Evolutionary conservation across 345 rosid species (phyloP), one percentile per base, ranked within the genome.

Genomic region (Populus simonii): DNA sequence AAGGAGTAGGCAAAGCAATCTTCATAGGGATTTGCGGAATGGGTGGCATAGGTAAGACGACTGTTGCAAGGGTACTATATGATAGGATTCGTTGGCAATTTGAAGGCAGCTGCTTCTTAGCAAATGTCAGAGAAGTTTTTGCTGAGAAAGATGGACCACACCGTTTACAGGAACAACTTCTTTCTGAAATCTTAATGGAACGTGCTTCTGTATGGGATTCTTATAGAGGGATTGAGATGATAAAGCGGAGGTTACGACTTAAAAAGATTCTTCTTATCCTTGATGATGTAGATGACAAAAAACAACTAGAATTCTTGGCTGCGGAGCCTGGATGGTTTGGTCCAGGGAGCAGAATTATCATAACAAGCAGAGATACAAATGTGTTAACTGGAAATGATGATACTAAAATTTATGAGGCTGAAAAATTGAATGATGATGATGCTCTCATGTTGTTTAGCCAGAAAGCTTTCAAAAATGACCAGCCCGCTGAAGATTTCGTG

Each of bases 291-390:
- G 67, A 73, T 17, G 29, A 72, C 1, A 7, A 29, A 7, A 15
- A 66, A 7, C 76, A 73, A 16, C 9, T 78, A 5, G 43, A 65
- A 36, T 2, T 6, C n/a, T 53, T 78, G 0, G 57, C 18, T 11
- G 67, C 16, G 1, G 22, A 51, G 8, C 31, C 0, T 8, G 18
- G 12, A 35, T 65, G 68, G 67, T 73, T 72, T 51, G 76, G 73
- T 51, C 13, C 27, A 11, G 77, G 81, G 27, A 78, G 81, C 22
- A 66, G 77, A 55, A 78, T 78, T 18, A 72, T 78, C 27, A 72
- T 78, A 25, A 73, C 81, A 2, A 73, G 67, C 15, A 78, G 81
- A 38, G 22, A 72, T 66, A 17, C 0, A 0, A 41, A 27, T 25
- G 51, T 78, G 57, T 57, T 78, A 1, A 10, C n/a, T 8, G 18